phyloP scores from a whole-genome alignment of 1,139 yeast species.

The Candida tetrigidarum region DNA sequence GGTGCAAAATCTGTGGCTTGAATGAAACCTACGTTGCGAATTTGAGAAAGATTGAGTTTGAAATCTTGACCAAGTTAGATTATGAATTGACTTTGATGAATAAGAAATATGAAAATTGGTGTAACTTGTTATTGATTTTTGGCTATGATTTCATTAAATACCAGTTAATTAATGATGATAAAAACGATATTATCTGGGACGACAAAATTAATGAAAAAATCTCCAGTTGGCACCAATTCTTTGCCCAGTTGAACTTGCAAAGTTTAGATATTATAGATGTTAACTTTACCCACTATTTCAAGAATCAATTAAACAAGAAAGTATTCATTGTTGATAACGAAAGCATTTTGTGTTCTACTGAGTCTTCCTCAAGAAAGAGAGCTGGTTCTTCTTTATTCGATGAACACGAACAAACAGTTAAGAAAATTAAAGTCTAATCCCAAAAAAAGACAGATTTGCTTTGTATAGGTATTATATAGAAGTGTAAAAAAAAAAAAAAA shows the following conservation, averaged over 20 bases:
- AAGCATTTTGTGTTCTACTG: conserved; percentile 2
- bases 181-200: conserved; percentile 37
- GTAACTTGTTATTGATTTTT: conserved; percentile 46
- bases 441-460: conserved; percentile 13
- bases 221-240: conserved; percentile 36
- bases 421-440: conserved; percentile 14
- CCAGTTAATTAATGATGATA: conserved; percentile 25
- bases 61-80: conserved; percentile 55
- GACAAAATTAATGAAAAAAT: conserved; percentile 26
- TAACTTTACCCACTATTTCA: conserved; percentile 35
- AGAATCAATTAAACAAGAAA: conserved; percentile 39
- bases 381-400: conserved; percentile 20
- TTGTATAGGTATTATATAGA: conserved; percentile 8
- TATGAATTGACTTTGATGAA: conserved; percentile 59
- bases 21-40: conserved; percentile 37
- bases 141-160: conserved; percentile 47
- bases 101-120: conserved; percentile 58
- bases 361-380: conserved; percentile 6
- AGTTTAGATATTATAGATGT: conserved; percentile 27
- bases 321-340: conserved; percentile 24
- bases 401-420: conserved; percentile 2
- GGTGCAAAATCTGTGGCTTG: conserved; percentile 77
- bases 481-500: conserved; percentile 4
- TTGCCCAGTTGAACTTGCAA: conserved; percentile 23
- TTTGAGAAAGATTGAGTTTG: conserved; percentile 56